Evolutionary conservation across 176 grass and related monocot species (phyloP), one percentile per base, ranked within the genome.

Genomic region (Triticum timopheevii): DNA sequence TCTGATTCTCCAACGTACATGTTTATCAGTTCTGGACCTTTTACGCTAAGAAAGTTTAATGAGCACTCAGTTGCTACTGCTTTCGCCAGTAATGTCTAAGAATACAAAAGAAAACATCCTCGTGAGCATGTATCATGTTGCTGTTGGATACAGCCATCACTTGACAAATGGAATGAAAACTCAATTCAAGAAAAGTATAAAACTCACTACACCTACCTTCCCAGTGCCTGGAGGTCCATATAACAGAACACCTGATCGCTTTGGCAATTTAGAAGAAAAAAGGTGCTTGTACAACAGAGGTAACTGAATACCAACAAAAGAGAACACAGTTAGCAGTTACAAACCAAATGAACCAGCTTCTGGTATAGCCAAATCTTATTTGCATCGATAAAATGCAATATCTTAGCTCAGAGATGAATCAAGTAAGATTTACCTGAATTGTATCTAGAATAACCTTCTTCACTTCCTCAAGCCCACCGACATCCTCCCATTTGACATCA

Each of bases 1-100:
- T 98, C 96, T 27, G 96, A 98, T 94, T 98, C 96, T 80, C 96
- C 96, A 82, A 98, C 93, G 65, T 98, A 98, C 96, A 98, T 98
- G 62, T 98, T 96, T 67, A 98, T 98, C 74, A 98, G 47, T 78
- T 98, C 93, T 28, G 96, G 96, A 69, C 96, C 96, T 87, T 98
- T 98, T 49, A 98, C 96, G 44, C 93, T 96, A 58, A 96, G 83
- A 91, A 96, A 98, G 83, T 96, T 96, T 50, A 96, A 91, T 64
- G 92, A 98, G 83, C 92, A 98, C 59, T 98, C 97, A 20, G 92
- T 98, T 69, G 97, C 97, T 69, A 98, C 97, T 63, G 97, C 97
- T 93, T 98, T 96, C 49, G 92, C 97, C 80, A 96, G 85, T 69
- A 98, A 89, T 28, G 94, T 98, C 97, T 96, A 50, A 38, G 65